Evolutionary conservation across 768 basidiomycete genomes (phyloP), one percentile per base, ranked within the genome.

Genomic region (Collybiopsis confluens): DNA sequence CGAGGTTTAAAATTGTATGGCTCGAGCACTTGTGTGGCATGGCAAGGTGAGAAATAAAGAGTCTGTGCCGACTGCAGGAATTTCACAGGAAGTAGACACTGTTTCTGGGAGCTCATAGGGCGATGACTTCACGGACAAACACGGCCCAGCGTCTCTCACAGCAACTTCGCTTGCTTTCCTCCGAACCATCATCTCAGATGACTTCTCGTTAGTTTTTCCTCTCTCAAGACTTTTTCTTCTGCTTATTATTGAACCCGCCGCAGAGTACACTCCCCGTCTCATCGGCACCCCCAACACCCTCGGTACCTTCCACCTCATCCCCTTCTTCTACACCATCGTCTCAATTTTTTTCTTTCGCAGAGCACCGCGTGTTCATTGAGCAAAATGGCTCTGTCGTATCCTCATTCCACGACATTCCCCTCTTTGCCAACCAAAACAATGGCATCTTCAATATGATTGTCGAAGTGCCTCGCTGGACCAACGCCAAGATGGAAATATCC

Each of bases 401-500:
- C 10, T 78, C 88, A 56, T 93, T 86, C 82, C 97, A 98, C 68
- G 97, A 99, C 74, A 90, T 99, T 69, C 93, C 96, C 10, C 93
- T 98, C 65, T 98, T 97, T 70, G 94, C 94, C 52, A 93, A 99
- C 74, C 91, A 87, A 77, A 86, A 78, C 75, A 90, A 89, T 71
- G 91, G 91, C 66, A 88, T 98, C 77, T 81, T 97, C 75, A 98
- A 98, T 88, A 98, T 98, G 92, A 78, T 97, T 71, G 94, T 97
- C 73, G 92, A 97, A 75, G 83, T 96, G 54, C 97, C 97, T 45
- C 90, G 97, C 65, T 99, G 97, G 97, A 97, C 95, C 71, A 98
- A 99, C 79, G 97, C 97, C 51, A 98, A 99, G 82, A 90, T 98
- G 89, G 97, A 99, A 75, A 97, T 97, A 71, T 96, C 82, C 73